Conservation (phyloP, 441 rosid species). For the Brassica balearica region DNA sequence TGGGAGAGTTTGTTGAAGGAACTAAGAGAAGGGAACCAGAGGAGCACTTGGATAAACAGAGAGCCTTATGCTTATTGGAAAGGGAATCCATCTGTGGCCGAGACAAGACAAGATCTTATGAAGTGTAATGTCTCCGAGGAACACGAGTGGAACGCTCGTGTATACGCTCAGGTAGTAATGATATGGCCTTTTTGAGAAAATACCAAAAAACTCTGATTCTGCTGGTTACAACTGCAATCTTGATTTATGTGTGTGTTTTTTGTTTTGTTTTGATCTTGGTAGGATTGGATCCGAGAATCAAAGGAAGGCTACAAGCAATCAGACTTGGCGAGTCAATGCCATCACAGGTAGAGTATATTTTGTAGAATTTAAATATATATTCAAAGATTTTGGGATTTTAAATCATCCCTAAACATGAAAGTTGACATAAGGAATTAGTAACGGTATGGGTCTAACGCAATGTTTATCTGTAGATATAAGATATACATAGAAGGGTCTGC, state of each 20-base stretch:
- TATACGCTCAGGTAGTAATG: conserved; percentile 53
- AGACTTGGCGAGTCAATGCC: conserved; percentile 71
- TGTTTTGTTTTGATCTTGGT: conserved; percentile 22
- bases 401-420: neutral
- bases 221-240: neutral
- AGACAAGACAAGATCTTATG: conserved; percentile 56
- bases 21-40: conserved; percentile 53
- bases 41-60: conserved; percentile 57
- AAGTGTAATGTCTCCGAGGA: conserved; percentile 60
- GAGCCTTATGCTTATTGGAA: conserved; percentile 70
- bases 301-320: conserved; percentile 75
- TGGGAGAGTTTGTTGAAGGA: conserved; percentile 56
- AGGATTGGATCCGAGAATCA: conserved; percentile 79
- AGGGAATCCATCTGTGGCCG: conserved; percentile 61
- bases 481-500: conserved; percentile 88
- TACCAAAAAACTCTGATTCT: neutral
- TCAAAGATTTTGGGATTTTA: neutral
- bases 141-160: conserved; percentile 62
- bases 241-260: neutral
- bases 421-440: neutral
- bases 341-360: conserved; percentile 56
- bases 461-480: conserved; percentile 62
- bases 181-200: neutral
- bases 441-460: conserved; percentile 9
- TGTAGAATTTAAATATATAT: neutral